These are phyloP conservation scores for Chlorella ohadii DNA, from an alignment of 139 green algal species.

Conservation along the genomic window DNA sequence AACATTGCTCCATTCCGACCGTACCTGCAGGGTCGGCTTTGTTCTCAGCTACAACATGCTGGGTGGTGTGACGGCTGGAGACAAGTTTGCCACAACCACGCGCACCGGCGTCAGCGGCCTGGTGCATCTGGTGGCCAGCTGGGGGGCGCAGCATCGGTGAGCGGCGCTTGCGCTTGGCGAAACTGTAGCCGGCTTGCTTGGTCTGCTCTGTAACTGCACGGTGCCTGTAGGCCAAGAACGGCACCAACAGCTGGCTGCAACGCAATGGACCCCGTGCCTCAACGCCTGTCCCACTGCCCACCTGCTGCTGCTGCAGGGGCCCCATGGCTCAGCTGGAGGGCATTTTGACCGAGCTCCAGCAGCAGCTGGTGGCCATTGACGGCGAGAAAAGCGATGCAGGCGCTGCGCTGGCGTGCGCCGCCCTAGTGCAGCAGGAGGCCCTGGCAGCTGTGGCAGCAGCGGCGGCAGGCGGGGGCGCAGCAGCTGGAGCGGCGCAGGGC, in stretches of 20 bases:
- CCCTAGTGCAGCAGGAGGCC: constrained; percentile 13
- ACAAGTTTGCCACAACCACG: neutral
- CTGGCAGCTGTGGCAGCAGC: neutral
- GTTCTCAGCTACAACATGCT: constrained; percentile 8
- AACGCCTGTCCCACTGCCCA: too few species aligned
- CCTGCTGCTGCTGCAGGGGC: constrained; percentile 9
- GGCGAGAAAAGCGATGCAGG: constrained; percentile 25
- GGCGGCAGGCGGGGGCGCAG: neutral
- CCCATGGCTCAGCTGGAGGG: neutral
- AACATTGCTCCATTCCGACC: too few species aligned
- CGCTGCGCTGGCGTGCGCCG: constrained; percentile 16
- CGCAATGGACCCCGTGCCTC: too few species aligned
- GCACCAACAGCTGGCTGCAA: too few species aligned
- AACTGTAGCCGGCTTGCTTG: too few species aligned
- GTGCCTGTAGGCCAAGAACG: too few species aligned
- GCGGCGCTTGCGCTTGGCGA: neutral
- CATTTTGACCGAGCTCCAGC: constrained; percentile 8
- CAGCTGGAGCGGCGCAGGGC: neutral
- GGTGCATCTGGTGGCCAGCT: constrained; percentile 3
- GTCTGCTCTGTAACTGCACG: neutral
- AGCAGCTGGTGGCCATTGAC: constrained; percentile 19
- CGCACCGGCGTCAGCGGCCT: constrained; percentile 15
- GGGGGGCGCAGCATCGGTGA: neutral
- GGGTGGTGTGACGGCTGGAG: neutral
- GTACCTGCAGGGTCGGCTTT: constrained; percentile 7